A percentile compares a stretch with the other conserved stretches of the same genome.
Conservation (phyloP, 2,329 filamentous ascomycete species). For the Aspergillus sp. region DNA sequence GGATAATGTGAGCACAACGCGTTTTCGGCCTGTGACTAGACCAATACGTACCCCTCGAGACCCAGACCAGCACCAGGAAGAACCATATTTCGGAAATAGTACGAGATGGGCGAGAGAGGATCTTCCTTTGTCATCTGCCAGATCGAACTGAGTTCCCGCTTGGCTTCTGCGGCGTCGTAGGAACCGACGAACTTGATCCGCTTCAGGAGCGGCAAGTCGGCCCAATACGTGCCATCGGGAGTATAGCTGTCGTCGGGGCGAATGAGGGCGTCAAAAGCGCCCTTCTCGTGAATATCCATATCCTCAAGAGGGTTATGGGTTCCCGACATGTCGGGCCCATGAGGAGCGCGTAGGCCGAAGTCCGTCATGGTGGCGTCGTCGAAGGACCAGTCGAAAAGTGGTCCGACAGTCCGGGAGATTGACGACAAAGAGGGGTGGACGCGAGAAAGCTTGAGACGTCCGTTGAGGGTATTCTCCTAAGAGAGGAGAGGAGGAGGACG, state of each 20-base stretch:
- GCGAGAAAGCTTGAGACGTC: slow-evolving; percentile 8
- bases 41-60: slow-evolving; percentile 68
- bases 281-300: slow-evolving; percentile 61
- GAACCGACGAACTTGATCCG: slow-evolving; percentile 73
- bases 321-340: slow-evolving; percentile 51
- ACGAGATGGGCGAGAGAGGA: slow-evolving; percentile 77
- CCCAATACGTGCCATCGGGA: slow-evolving; percentile 84
- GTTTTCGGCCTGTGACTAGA: not conserved
- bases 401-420: not conserved
- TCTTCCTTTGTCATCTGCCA: slow-evolving; percentile 83
- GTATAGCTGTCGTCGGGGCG: slow-evolving; percentile 88
- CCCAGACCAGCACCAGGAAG: slow-evolving; percentile 89
- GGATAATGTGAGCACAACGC: not conserved
- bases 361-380: slow-evolving; percentile 35
- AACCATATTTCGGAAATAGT: slow-evolving; percentile 88
- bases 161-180: slow-evolving; percentile 70
- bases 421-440: slow-evolving; percentile 2
- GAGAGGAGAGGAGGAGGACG: not conserved
- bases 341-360: slow-evolving; percentile 46
- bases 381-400: slow-evolving; percentile 15
- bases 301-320: slow-evolving; percentile 46
- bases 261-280: slow-evolving; percentile 75
- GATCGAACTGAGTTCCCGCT: slow-evolving; percentile 65
- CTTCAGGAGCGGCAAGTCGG: slow-evolving; percentile 72
- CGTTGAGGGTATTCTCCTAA: slow-evolving; percentile 10